Evolutionary conservation across 2,329 filamentous ascomycete species (phyloP), one percentile per base, ranked within the genome.

Genomic region (Botrytis byssoidea): DNA sequence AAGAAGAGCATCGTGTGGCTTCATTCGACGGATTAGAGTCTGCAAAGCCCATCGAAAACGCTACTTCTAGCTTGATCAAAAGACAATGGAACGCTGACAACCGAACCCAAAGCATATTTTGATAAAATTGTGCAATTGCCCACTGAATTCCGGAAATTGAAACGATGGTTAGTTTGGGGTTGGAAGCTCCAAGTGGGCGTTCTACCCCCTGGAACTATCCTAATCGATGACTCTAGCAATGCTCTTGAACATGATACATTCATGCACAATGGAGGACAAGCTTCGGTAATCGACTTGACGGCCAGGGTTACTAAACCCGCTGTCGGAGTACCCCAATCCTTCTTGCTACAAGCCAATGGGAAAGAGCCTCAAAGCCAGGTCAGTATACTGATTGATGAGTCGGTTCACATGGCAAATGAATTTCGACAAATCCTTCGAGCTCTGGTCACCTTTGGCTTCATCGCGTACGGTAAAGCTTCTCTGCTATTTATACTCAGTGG

Each of bases 1-100:
- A 44, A 59, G 37, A 69, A 44, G 4, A 59, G 67, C 35, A 69
- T 69, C 9, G 40, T 59, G 25, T 69, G 67, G 67, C 51, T 69
- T 20, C 67, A 69, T 59, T 69, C 51, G 5, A 69, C 67, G 4
- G 57, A 40, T 6, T 69, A 51, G 37, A 40, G 57, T 29, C 29
- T 42, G 9, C 4, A 69, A 42, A 42, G 35, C 18, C 25, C 51
- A 29, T 25, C 59, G 22, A 69, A 59, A 42, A 32, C 18, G 29
- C 40, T 69, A 32, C 48, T 69, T 16, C 20, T 69, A 42, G 25
- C 48, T 9, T 29, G 51, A 5, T 42, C 51, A 44, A 22, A 25
- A 69, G 25, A 59, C 8, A 20, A 18, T 40, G 55, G 12, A 12
- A 22, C 35, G 9, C 29, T 44, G 18, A 37, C 67, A 16, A 42